A percentile compares a stretch with the other conserved stretches of the same genome.
Evolutionary conservation across 805 yeast species (phyloP).

Genomic region (Saccharomycopsis microspora): DNA sequence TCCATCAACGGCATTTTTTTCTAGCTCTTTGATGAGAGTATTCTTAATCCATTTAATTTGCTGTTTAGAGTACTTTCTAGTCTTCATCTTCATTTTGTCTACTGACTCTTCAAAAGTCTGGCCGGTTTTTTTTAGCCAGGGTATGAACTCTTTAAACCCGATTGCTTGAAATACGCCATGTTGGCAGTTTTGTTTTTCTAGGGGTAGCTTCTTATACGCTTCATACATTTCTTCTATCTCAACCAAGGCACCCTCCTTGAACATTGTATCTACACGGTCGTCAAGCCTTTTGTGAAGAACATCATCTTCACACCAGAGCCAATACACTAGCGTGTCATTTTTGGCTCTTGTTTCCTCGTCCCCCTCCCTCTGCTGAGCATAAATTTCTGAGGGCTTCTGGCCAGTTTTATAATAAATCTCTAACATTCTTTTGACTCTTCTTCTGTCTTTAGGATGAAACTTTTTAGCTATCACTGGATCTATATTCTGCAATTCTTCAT

Average conservation of each 20-base stretch:
- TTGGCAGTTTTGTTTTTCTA: constrained; percentile 4
- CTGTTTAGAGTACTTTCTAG: constrained; percentile 76
- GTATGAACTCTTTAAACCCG: constrained; percentile 83
- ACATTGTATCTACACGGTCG: constrained; percentile 74
- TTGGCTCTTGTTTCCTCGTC: constrained; percentile 32
- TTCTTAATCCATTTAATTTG: constrained; percentile 89
- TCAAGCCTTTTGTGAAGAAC: constrained; percentile 57
- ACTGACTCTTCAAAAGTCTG: constrained; percentile 24
- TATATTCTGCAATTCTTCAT: constrained; percentile 32
- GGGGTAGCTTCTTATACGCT: constrained; percentile 25
- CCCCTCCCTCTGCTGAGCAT: constrained; percentile 22
- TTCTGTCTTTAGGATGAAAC: constrained; percentile 83
- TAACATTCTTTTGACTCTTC: constrained; percentile 70
- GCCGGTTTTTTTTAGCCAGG: constrained; percentile 35
- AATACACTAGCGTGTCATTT: constrained; percentile 57
- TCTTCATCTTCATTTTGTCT: constrained; percentile 70
- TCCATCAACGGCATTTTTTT: constrained; percentile 8
- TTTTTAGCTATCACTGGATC: constrained; percentile 72
- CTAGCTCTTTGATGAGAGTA: constrained; percentile 49
- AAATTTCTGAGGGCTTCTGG: constrained; percentile 57
- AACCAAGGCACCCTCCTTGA: constrained; percentile 50
- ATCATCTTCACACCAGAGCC: constrained; percentile 66
- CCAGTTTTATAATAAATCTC: constrained; percentile 69
- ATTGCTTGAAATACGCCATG: constrained; percentile 89
- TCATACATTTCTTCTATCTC: constrained; percentile 57